Evolutionary conservation across 78 protist genomes (phyloP).

Genomic region (Dictyostelium brefeldianum): DNA sequence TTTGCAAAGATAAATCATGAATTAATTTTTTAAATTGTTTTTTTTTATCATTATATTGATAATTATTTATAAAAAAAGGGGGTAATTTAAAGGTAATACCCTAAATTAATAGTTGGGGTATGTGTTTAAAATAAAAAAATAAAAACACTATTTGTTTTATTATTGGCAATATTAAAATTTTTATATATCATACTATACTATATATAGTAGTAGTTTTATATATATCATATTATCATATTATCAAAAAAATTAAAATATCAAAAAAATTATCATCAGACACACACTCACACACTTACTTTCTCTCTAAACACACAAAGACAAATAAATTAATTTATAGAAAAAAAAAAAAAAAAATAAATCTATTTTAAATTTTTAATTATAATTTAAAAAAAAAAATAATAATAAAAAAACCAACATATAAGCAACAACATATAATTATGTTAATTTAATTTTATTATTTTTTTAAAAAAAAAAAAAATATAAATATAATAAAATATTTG

Average conservation of each 20-base stretch:
- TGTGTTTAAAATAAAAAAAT: not conserved
- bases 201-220: not conserved
- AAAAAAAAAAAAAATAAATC: too few species aligned
- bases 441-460: not conserved
- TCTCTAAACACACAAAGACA: not conserved
- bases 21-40: not conserved
- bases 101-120: too few species aligned
- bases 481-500: not conserved
- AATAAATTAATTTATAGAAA: not conserved
- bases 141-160: conserved; percentile 4
- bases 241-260: conserved; percentile 4
- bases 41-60: not conserved
- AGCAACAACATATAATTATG: not conserved
- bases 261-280: conserved; percentile 9
- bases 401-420: not conserved
- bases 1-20: conserved; percentile 22
- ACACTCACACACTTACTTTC: not conserved
- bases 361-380: too few species aligned
- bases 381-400: not conserved
- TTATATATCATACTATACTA: not conserved
- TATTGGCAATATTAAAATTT: not conserved
- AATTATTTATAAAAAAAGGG: too few species aligned
- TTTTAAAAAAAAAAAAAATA: not conserved
- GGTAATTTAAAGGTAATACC: too few species aligned
- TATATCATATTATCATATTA: not conserved